Evolutionary conservation across 1,139 yeast genomes (phyloP), one percentile per base, ranked within the genome.

Genomic region (Taphrina flavorubra): DNA sequence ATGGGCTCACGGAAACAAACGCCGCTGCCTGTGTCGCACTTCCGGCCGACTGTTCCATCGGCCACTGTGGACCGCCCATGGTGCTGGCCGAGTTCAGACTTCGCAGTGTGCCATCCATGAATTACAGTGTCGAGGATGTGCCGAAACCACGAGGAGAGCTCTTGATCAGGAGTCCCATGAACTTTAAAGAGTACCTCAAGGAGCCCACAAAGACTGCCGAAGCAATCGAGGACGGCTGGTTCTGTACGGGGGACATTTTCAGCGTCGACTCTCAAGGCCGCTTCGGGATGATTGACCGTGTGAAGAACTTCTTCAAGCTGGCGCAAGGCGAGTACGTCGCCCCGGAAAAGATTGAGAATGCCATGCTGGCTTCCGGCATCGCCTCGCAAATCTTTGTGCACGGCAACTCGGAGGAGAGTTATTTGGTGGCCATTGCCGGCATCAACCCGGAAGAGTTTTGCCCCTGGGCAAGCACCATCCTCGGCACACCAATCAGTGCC

Each of bases 321-420:
- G 84, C 92, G 0, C 95, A 89, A 77, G 95, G 95, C 70, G 95
- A 89, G 77, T 89, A 89, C 77, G 85, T 89, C 68, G 87, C 92
- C 1, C 92, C 94, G 1, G 95, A 89, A 76, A 86, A 85, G 77
- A 86, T 89, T 72, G 95, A 89, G 75, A 87, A 86, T 75, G 79
- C 80, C 34, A 88, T 88, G 74, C 79, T 87, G 59, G 82, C 89
- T 16, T 83, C 85, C 72, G 82, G 88, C 6, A 76, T 84, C 31
- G 75, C 85, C 36, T 78, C 84, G 10, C 92, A 88, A 76, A 75
- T 85, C 18, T 88, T 83, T 75, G 84, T 85, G n/a, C 84, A 87
- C 74, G 95, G 95, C n/a, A 86, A 87, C 74, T 84, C 92, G 0
- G 77, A 84, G 37, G 80, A 86, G 74, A 81, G 85, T 2, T 87